phyloP scores from a whole-genome alignment of 345 rosid species.

The Cardamine occulta region DNA sequence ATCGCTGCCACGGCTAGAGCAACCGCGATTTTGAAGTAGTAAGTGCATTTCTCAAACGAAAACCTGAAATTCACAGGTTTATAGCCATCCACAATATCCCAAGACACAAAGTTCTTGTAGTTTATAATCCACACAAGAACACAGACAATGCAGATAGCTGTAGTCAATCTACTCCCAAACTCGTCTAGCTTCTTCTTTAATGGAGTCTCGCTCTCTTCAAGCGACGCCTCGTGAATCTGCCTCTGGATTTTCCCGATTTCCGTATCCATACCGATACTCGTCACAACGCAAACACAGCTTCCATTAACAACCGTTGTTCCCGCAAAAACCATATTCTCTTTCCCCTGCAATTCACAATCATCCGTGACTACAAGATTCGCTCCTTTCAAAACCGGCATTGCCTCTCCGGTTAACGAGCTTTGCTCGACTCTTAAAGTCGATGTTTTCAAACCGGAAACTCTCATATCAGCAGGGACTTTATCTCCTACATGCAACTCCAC shows the following conservation, averaged over 20 bases:
- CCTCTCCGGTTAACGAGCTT: slow-evolving; percentile 91
- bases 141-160: slow-evolving; percentile 78
- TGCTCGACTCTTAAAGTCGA: slow-evolving; percentile 86
- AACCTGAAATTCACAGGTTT: slow-evolving; percentile 71
- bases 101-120: slow-evolving; percentile 79
- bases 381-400: slow-evolving; percentile 87
- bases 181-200: slow-evolving; percentile 89
- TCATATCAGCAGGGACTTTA: slow-evolving; percentile 92
- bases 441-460: slow-evolving; percentile 69
- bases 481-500: slow-evolving; percentile 87
- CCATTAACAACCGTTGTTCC: slow-evolving; percentile 92
- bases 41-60: slow-evolving; percentile 88
- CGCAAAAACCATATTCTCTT: slow-evolving; percentile 84
- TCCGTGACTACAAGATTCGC: slow-evolving; percentile 52
- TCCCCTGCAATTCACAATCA: slow-evolving; percentile 85
- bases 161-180: slow-evolving; percentile 76
- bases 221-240: slow-evolving; percentile 87
- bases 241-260: slow-evolving; percentile 90
- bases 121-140: slow-evolving; percentile 82
- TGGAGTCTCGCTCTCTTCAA: slow-evolving; percentile 85
- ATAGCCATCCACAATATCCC: slow-evolving; percentile 68
- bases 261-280: slow-evolving; percentile 81
- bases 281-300: slow-evolving; percentile 66
- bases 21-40: slow-evolving; percentile 92
- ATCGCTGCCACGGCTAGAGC: slow-evolving; percentile 96